These are phyloP conservation scores for Kluyveromyces lactis DNA, from an alignment of 805 yeast species.

Conservation along the genomic window DNA sequence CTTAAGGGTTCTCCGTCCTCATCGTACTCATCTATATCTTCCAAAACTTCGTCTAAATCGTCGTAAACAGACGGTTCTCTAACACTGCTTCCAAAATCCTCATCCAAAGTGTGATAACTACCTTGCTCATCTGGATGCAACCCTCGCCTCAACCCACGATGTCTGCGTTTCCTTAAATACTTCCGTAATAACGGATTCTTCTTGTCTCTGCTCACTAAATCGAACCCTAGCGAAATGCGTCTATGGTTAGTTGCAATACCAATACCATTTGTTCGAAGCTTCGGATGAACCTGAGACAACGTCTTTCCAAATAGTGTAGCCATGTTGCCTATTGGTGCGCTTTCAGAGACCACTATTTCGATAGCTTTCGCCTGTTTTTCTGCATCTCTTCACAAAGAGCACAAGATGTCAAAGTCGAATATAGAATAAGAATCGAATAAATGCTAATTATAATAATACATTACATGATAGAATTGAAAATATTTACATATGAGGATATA, in stretches of 20 bases:
- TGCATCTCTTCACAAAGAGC: no score
- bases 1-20: constrained; percentile 32
- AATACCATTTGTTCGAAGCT: constrained; percentile 33
- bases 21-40: constrained; percentile 13
- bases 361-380: no score
- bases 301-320: constrained; percentile 22
- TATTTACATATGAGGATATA: no score
- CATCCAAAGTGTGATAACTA: constrained; percentile 34
- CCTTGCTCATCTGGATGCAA: constrained; percentile 24
- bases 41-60: constrained; percentile 22
- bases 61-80: constrained; percentile 15
- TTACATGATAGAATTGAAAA: no score
- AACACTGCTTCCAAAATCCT: constrained; percentile 28
- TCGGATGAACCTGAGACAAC: constrained; percentile 31
- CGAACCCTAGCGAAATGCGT: constrained; percentile 30
- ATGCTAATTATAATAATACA: no score
- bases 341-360: no score
- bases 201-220: constrained; percentile 31
- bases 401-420: no score
- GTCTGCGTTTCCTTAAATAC: constrained; percentile 15
- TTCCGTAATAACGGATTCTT: constrained; percentile 33
- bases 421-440: no score
- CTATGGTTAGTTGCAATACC: constrained; percentile 36
- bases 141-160: constrained; percentile 14
- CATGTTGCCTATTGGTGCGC: no score